phyloP scores from a whole-genome alignment of 1,284 basidiomycete genomes.

The Peniophora sp. region DNA sequence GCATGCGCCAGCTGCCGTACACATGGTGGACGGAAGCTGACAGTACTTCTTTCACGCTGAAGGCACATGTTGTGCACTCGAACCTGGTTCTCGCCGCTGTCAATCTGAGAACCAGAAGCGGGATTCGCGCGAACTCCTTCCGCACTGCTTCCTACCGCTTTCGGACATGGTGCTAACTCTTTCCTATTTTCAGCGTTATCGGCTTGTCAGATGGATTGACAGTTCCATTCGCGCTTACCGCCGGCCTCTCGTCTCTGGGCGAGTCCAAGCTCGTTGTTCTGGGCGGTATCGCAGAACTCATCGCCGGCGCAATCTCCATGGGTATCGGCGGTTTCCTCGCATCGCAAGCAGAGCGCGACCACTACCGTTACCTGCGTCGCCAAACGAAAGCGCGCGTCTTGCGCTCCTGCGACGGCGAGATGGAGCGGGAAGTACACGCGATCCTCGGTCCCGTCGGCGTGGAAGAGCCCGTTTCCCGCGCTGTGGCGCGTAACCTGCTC shows the following conservation, averaged over 20 bases:
- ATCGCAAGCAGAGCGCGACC: slow-evolving; percentile 92
- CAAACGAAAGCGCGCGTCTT: slow-evolving; percentile 77
- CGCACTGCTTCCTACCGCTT: background rate
- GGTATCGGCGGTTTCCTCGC: slow-evolving; percentile 97
- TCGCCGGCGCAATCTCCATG: slow-evolving; percentile 95
- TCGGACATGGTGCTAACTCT: slow-evolving; percentile 8
- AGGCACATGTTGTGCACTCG: too few relatives aligned
- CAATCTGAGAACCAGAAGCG: background rate
- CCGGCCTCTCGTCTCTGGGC: slow-evolving; percentile 87
- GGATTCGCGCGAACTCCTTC: slow-evolving; percentile 3
- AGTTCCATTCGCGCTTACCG: slow-evolving; percentile 86
- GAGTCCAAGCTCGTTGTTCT: slow-evolving; percentile 85
- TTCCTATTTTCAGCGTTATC: slow-evolving; percentile 58
- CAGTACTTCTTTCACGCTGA: too few relatives aligned
- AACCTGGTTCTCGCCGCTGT: background rate
- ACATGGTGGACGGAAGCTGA: too few relatives aligned
- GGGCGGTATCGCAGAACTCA: slow-evolving; percentile 87
- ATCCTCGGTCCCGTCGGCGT: slow-evolving; percentile 88
- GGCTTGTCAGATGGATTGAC: slow-evolving; percentile 95
- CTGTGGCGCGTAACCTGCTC: slow-evolving; percentile 71
- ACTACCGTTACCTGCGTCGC: slow-evolving; percentile 77
- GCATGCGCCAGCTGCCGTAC: too few relatives aligned
- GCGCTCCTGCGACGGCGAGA: slow-evolving; percentile 86
- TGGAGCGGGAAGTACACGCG: slow-evolving; percentile 89
- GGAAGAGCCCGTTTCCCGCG: slow-evolving; percentile 71